Conservation (phyloP, 2,329 filamentous ascomycete species). For the Monilinia vaccinii-corymbosi region DNA sequence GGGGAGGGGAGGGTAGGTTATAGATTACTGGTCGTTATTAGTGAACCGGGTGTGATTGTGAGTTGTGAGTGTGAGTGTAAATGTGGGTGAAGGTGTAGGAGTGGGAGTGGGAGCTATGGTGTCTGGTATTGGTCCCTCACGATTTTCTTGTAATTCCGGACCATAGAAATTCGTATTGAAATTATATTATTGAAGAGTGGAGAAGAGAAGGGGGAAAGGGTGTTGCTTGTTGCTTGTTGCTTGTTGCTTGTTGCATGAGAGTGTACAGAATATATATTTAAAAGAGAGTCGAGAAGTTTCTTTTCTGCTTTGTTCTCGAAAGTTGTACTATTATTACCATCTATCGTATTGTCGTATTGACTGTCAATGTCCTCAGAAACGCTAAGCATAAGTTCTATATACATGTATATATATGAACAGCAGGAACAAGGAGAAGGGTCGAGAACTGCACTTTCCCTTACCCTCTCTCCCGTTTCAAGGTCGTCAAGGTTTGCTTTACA, state of each 20-base stretch:
- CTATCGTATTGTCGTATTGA: no score
- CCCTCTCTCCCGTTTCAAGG: neutral
- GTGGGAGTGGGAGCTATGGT: neutral
- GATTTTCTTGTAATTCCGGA: conserved; percentile 3
- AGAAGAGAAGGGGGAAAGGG: neutral
- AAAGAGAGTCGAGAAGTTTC: neutral
- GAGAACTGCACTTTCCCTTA: neutral
- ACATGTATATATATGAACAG: neutral
- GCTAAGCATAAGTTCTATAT: no score
- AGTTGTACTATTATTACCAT: neutral
- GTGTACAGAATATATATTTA: neutral
- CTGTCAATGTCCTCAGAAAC: no score
- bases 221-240: neutral
- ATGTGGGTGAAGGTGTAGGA: no score
- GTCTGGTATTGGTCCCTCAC: neutral
- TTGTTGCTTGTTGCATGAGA: neutral
- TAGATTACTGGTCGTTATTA: neutral
- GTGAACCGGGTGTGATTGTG: neutral
- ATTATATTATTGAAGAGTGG: conserved; percentile 1
- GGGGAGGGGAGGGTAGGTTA: no score
- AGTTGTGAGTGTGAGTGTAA: neutral
- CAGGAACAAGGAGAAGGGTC: neutral
- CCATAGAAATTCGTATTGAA: conserved; percentile 7
- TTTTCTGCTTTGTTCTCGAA: neutral
- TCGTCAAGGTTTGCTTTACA: neutral